phyloP scores from a whole-genome alignment of 1,284 basidiomycete genomes.

The Cystobasidium slooffiae region DNA sequence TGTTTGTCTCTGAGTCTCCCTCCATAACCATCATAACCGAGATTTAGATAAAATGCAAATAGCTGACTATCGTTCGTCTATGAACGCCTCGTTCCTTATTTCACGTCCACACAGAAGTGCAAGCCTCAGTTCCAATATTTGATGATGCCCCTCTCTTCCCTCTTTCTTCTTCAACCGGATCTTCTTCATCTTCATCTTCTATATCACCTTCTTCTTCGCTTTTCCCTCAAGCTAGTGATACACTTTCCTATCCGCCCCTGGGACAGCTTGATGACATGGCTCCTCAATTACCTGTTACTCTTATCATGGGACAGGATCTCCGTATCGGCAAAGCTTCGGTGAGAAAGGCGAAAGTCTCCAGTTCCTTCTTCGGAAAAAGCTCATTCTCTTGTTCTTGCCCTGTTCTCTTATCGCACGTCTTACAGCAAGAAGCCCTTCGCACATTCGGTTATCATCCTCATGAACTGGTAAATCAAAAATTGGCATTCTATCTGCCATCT shows the following conservation, averaged over 20 bases:
- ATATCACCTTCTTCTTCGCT: not conserved
- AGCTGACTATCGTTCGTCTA: no score
- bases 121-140: constrained; percentile 1
- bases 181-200: not conserved
- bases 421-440: constrained; percentile 12
- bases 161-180: not conserved
- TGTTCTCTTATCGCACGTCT: not conserved
- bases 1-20: no score
- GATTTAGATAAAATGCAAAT: no score
- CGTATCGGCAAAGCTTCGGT: constrained; percentile 29
- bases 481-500: constrained; percentile 6
- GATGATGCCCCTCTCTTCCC: not conserved
- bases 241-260: not conserved
- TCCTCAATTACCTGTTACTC: not conserved
- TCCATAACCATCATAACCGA: no score
- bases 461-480: constrained; percentile 25
- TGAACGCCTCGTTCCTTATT: not conserved
- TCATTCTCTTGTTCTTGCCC: not conserved
- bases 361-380: not conserved
- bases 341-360: not conserved
- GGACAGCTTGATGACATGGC: not conserved
- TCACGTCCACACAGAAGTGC: not conserved
- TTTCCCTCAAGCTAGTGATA: constrained; percentile 3
- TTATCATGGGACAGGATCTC: constrained; percentile 14
- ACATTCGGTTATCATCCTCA: constrained; percentile 22